Conservation (phyloP, 2,329 filamentous ascomycete genomes). For the Penicillium sp. region DNA sequence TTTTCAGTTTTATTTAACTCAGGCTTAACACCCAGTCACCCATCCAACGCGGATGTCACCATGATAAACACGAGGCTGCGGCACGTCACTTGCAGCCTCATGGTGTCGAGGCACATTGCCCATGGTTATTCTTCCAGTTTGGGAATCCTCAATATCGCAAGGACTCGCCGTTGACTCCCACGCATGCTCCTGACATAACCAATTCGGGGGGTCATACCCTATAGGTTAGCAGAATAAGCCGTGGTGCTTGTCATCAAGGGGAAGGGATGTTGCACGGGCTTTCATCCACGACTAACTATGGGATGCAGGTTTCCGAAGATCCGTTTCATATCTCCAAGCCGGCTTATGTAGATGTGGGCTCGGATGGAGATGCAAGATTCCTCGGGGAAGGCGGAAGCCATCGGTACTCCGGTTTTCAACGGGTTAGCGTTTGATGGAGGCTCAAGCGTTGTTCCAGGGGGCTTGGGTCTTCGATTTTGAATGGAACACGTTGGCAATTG, state of each 20-base stretch:
- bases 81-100: background rate
- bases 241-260: background rate
- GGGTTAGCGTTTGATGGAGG: background rate
- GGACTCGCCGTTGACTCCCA: background rate
- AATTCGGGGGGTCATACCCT: background rate
- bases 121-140: background rate
- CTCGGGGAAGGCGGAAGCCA: background rate
- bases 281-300: background rate
- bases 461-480: background rate
- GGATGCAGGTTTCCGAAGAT: constrained; percentile 12
- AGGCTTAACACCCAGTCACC: background rate
- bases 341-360: background rate
- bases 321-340: constrained; percentile 2
- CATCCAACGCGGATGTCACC: constrained; percentile 1
- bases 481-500: background rate
- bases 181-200: background rate
- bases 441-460: background rate
- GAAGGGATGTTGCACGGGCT: constrained; percentile 1
- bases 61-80: constrained; percentile 1
- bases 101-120: background rate
- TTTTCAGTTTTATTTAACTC: background rate
- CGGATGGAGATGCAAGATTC: constrained; percentile 2
- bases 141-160: background rate
- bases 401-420: background rate
- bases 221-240: background rate